Conservation (phyloP, 805 yeast species). For the Phaffomyces antillensis region DNA sequence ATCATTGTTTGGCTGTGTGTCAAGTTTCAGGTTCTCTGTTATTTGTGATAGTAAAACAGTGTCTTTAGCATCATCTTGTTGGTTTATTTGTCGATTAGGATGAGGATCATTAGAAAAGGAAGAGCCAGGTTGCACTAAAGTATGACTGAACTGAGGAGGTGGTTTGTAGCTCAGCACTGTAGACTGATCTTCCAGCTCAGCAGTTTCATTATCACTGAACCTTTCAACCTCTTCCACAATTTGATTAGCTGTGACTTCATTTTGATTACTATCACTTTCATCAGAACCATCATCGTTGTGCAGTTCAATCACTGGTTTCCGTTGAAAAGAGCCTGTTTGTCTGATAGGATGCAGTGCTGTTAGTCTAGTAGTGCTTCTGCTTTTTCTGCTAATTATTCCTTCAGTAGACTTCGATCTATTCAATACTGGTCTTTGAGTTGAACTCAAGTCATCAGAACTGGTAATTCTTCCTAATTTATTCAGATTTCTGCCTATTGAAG, state of each 20-base stretch:
- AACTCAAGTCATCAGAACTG: slow-evolving; percentile 16
- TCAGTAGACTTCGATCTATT: slow-evolving; percentile 22
- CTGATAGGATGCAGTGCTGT: slow-evolving; percentile 17
- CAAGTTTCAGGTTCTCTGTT: slow-evolving; percentile 5
- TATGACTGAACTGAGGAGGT: slow-evolving; percentile 21
- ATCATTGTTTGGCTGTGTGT: background rate
- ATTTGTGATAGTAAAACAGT: slow-evolving; percentile 5
- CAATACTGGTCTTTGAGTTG: slow-evolving; percentile 14
- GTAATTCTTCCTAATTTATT: slow-evolving; percentile 18
- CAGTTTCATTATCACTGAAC: slow-evolving; percentile 16
- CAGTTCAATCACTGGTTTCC: slow-evolving; percentile 14
- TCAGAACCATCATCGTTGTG: slow-evolving; percentile 6
- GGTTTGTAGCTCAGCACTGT: slow-evolving; percentile 16
- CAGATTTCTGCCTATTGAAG: slow-evolving; percentile 21
- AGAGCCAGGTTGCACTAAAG: slow-evolving; percentile 5
- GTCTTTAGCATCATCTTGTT: background rate
- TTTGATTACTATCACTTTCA: slow-evolving; percentile 3
- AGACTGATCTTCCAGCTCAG: background rate
- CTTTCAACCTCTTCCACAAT: slow-evolving; percentile 19
- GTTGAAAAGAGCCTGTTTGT: slow-evolving; percentile 16
- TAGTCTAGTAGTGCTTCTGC: slow-evolving; percentile 18
- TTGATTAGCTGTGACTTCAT: background rate
- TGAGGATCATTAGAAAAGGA: slow-evolving; percentile 3
- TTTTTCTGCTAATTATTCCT: slow-evolving; percentile 11
- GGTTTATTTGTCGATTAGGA: background rate